These are phyloP conservation scores for Epichloe bromicola DNA, from an alignment of 2,329 filamentous ascomycete genomes.

Conservation along the genomic window DNA sequence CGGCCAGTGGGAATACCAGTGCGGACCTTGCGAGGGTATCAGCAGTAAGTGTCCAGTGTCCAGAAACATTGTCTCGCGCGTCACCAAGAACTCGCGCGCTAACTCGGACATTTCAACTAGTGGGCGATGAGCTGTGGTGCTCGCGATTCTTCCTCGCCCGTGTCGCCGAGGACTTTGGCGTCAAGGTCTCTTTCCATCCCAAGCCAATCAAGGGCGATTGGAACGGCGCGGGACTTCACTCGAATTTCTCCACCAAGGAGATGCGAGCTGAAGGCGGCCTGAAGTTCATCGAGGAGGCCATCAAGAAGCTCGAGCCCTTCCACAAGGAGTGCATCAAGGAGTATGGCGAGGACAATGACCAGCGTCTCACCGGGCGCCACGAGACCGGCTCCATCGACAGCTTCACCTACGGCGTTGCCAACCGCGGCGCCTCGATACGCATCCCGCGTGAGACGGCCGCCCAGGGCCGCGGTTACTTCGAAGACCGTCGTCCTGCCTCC, in stretches of 20 bases:
- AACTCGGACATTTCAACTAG: conserved; percentile 23
- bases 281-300: conserved; percentile 79
- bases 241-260: conserved; percentile 81
- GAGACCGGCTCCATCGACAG: conserved; percentile 90
- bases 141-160: conserved; percentile 70
- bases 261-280: conserved; percentile 90
- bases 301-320: conserved; percentile 70
- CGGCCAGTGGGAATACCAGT: conserved; percentile 96
- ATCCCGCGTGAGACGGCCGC: conserved; percentile 76
- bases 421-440: conserved; percentile 88
- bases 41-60: conserved; percentile 48
- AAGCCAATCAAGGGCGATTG: conserved; percentile 89
- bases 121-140: conserved; percentile 96
- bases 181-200: conserved; percentile 86
- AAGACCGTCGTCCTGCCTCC: conserved; percentile 70
- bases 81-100: background rate
- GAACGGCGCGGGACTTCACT: conserved; percentile 92
- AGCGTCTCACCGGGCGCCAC: conserved; percentile 82
- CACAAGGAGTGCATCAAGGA: conserved; percentile 80
- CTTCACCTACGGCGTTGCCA: conserved; percentile 89
- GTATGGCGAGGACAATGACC: conserved; percentile 91
- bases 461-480: conserved; percentile 91
- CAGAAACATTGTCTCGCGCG: background rate
- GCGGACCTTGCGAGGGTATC: conserved; percentile 81
- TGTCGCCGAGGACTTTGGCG: conserved; percentile 91